A percentile compares a stretch with the other conserved stretches of the same genome.
Evolutionary conservation across 345 rosid genomes (phyloP).

Genomic region (Aquilaria yunnanensis): DNA sequence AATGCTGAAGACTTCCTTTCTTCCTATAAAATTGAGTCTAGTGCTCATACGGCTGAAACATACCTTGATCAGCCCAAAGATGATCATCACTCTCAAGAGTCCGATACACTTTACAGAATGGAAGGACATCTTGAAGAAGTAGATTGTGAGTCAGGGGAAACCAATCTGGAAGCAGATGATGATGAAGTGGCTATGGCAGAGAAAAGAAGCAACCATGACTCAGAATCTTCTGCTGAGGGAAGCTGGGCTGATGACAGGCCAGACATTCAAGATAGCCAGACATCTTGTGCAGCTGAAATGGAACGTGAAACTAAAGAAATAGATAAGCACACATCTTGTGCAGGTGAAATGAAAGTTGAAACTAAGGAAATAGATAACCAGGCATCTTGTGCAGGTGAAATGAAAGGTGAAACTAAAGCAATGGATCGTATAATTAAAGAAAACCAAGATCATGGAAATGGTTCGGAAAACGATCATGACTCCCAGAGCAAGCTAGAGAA

Average conservation of each 20-base stretch:
- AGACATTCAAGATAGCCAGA: constrained; percentile 22
- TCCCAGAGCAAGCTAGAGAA: constrained; percentile 35
- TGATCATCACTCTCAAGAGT: constrained; percentile 25
- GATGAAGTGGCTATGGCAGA: constrained; percentile 20
- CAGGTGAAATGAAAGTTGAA: constrained; percentile 23
- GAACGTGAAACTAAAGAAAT: constrained; percentile 24
- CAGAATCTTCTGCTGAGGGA: constrained; percentile 27
- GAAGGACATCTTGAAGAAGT: constrained; percentile 36
- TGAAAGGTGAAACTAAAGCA: constrained; percentile 23
- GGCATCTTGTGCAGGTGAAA: constrained; percentile 9
- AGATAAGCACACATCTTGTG: constrained; percentile 20
- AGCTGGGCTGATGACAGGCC: constrained; percentile 17
- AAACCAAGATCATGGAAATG: constrained; percentile 21
- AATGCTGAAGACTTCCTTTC: constrained; percentile 23
- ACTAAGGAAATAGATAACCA: constrained; percentile 15
- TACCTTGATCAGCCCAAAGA: constrained; percentile 28
- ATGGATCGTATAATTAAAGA: constrained; percentile 19
- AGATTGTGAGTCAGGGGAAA: constrained; percentile 32
- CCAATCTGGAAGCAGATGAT: constrained; percentile 23
- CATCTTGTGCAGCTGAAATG: constrained; percentile 21
- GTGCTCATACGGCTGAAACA: constrained; percentile 24
- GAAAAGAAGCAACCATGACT: constrained; percentile 20
- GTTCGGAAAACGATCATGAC: constrained; percentile 30
- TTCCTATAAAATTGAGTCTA: constrained; percentile 21
- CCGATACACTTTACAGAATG: constrained; percentile 18